Percentiles rank a stretch among this genome's conserved stretches.
phyloP scores from a whole-genome alignment of 163 green algal species.

The Prototheca stagnorum region DNA sequence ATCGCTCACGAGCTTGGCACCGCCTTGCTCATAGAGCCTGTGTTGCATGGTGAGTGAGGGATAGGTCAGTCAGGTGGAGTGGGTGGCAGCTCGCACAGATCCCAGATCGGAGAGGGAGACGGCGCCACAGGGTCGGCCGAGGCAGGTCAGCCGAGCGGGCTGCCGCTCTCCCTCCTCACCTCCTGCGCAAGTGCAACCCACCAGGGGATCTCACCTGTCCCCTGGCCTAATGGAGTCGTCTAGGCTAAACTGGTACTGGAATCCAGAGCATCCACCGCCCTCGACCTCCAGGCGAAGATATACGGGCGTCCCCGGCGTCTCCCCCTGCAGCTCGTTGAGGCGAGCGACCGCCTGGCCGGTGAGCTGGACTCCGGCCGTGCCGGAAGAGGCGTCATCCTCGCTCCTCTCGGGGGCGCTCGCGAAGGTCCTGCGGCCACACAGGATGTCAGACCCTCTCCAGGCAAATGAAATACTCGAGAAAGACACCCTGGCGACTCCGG shows the following conservation, averaged over 20 bases:
- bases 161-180: not conserved
- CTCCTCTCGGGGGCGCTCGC: no score
- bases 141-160: not conserved
- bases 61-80: not conserved
- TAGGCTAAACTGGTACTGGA: constrained; percentile 84
- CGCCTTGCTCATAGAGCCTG: constrained; percentile 63
- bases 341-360: not conserved
- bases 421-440: no score
- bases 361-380: not conserved
- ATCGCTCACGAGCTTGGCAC: constrained; percentile 71
- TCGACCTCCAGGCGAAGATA: constrained; percentile 74
- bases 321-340: not conserved
- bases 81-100: not conserved
- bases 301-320: not conserved
- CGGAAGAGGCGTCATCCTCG: not conserved
- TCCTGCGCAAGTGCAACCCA: not conserved
- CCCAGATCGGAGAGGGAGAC: not conserved
- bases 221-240: constrained; percentile 29
- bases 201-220: constrained; percentile 39
- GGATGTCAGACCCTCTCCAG: no score
- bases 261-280: constrained; percentile 85
- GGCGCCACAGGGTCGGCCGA: not conserved
- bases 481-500: no score
- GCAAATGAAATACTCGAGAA: no score
- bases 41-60: not conserved